Evolutionary conservation across 1,139 yeast species (phyloP), one percentile per base, ranked within the genome.

Genomic region (Casaregolazyma suthepensis): DNA sequence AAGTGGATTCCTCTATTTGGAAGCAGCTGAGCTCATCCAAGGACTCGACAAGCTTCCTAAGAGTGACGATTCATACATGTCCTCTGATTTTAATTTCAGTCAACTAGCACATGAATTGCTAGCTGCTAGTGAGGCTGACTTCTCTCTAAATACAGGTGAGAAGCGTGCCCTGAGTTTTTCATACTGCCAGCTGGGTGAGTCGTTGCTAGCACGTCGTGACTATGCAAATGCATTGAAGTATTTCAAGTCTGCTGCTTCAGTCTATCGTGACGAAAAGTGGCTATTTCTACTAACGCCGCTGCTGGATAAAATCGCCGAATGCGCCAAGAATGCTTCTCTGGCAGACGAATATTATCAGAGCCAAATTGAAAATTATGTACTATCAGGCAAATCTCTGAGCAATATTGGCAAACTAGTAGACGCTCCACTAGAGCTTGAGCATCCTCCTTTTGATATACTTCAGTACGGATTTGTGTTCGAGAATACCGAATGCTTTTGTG

Each of bases 101-200:
- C 50, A 58, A 7, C 71, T 67, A 45, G 56, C 65, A 1, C 66
- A 65, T 52, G 58, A 63, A 51, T 57, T 67, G 1, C 53, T 68
- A 19, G 54, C 63, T 19, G 48, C 54, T 4, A 55, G 62, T 1
- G 58, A 62, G 9, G 61, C 63, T 37, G 62, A 62, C 52, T 55
- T 61, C 48, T 50, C 58, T 38, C 48, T 49, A 15, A 54, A 47
- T 35, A 20, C 48, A 7, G 38, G 44, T 17, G 56, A 59, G 52
- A 23, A 42, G 38, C 61, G 79, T 56, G 58, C 72, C 23, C 65
- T 74, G 50, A 69, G 75, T 0, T 78, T 73, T 59, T 66, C 80
- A 3, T 73, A 75, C 59, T 80, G 74, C 67, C 72, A 76, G 55
- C 63, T 81, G 7, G 88, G 78, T 1, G 80, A 80, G 52, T 76